phyloP scores from a whole-genome alignment of 2,329 filamentous ascomycete genomes.

The Mariannaea elegans region DNA sequence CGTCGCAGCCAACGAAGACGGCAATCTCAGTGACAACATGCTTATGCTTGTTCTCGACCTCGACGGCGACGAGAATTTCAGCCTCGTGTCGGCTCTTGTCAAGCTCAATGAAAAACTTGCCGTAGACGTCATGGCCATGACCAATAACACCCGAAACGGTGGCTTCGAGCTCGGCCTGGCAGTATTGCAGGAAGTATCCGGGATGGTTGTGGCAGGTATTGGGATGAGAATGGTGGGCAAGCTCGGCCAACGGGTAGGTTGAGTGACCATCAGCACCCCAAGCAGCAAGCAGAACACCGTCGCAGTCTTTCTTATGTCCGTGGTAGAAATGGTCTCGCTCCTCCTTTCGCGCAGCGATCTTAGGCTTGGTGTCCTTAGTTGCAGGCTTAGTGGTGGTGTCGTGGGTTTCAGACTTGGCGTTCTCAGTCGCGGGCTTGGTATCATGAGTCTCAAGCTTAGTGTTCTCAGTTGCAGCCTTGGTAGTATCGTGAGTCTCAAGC shows the following conservation, averaged over 20 bases:
- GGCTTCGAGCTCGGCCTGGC: slow-evolving; percentile 26
- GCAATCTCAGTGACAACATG: slow-evolving; percentile 24
- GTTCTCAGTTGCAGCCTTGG: no score
- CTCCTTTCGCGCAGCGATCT: not conserved
- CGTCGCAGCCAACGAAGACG: slow-evolving; percentile 29
- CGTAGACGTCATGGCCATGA: slow-evolving; percentile 15
- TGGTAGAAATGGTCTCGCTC: not conserved
- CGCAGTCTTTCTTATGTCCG: slow-evolving; percentile 13
- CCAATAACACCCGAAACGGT: slow-evolving; percentile 22
- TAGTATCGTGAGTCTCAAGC: no score
- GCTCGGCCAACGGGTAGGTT: slow-evolving; percentile 16
- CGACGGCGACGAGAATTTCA: slow-evolving; percentile 27
- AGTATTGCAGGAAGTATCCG: slow-evolving; percentile 28
- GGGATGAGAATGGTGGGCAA: slow-evolving; percentile 23
- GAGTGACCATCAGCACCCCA: slow-evolving; percentile 20
- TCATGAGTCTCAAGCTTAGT: no score
- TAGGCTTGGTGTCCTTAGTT: not conserved
- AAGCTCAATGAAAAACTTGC: slow-evolving; percentile 29
- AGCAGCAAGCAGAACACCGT: slow-evolving; percentile 21
- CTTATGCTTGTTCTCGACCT: slow-evolving; percentile 23
- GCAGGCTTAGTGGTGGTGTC: not conserved
- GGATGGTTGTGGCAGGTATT: slow-evolving; percentile 28
- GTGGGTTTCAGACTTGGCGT: no score
- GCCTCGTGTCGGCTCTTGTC: slow-evolving; percentile 17
- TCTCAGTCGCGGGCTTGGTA: no score